Conservation (phyloP, 2,329 filamentous ascomycete species). For the Graphiopsis chlorocephala region DNA sequence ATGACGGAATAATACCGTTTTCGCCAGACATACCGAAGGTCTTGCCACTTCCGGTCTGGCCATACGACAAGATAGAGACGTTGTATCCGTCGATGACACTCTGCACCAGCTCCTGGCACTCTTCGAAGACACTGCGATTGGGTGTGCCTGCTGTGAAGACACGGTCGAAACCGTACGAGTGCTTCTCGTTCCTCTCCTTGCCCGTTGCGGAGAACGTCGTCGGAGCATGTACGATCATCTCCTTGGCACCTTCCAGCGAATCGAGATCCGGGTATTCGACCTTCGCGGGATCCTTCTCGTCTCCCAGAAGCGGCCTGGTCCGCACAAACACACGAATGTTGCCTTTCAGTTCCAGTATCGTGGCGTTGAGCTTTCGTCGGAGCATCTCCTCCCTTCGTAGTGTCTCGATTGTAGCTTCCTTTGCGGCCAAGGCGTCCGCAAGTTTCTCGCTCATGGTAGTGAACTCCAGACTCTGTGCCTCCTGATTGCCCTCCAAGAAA, state of each 20-base stretch:
- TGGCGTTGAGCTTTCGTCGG: conserved; percentile 89
- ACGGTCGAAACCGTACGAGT: conserved; percentile 87
- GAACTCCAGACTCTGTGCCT: conserved; percentile 84
- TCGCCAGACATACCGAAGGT: conserved; percentile 90
- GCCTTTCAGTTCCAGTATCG: conserved; percentile 94
- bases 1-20: conserved; percentile 93
- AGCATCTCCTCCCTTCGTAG: conserved; percentile 88
- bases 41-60: conserved; percentile 95
- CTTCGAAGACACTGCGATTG: conserved; percentile 87
- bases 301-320: conserved; percentile 71
- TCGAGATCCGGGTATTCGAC: conserved; percentile 72
- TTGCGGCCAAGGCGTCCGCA: conserved; percentile 69
- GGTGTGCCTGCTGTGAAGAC: conserved; percentile 77
- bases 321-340: conserved; percentile 98
- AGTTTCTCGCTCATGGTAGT: conserved; percentile 76
- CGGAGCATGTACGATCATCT: conserved; percentile 78
- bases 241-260: conserved; percentile 73
- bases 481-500: conserved; percentile 84
- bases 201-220: conserved; percentile 81
- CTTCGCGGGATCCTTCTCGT: conserved; percentile 64
- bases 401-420: conserved; percentile 72
- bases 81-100: conserved; percentile 97
- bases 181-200: conserved; percentile 71
- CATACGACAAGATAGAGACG: conserved; percentile 98
- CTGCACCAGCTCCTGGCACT: conserved; percentile 95